These are phyloP conservation scores for Sodiomyces alkalinus DNA, from an alignment of 2,329 filamentous ascomycete species.

Conservation along the genomic window DNA sequence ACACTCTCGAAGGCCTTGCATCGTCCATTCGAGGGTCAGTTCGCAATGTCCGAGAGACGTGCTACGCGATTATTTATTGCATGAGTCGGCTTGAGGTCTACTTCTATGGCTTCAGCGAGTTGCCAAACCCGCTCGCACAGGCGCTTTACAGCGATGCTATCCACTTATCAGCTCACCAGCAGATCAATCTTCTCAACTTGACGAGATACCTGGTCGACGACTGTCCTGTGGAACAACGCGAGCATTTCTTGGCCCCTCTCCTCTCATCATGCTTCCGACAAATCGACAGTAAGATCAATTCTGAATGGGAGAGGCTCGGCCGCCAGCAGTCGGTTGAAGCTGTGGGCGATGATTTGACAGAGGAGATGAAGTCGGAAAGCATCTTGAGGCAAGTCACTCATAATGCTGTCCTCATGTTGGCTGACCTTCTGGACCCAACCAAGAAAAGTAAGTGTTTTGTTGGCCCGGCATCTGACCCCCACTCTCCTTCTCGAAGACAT, in stretches of 20 bases:
- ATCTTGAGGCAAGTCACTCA: constrained; percentile 87
- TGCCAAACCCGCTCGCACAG: constrained; percentile 69
- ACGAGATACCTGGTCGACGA: constrained; percentile 82
- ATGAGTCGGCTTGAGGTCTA: constrained; percentile 75
- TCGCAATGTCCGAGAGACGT: constrained; percentile 78
- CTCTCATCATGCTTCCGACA: constrained; percentile 70
- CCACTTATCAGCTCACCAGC: constrained; percentile 77
- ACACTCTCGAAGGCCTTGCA: constrained; percentile 81
- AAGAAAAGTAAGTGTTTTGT: constrained; percentile 37
- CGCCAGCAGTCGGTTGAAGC: constrained; percentile 44
- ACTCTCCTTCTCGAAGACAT: no score
- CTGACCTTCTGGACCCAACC: constrained; percentile 69
- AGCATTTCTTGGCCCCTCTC: constrained; percentile 73
- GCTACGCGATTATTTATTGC: constrained; percentile 87
- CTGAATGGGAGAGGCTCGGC: constrained; percentile 72
- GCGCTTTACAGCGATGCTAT: constrained; percentile 73
- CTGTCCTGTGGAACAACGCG: constrained; percentile 65
- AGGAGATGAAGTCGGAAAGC: constrained; percentile 97
- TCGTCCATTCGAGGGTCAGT: constrained; percentile 85
- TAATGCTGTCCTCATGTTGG: constrained; percentile 81
- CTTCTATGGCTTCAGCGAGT: constrained; percentile 80
- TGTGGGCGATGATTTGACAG: constrained; percentile 64
- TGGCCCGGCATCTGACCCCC: neutral
- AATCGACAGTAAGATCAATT: constrained; percentile 73
- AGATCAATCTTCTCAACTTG: constrained; percentile 83